These are phyloP conservation scores for Drechslera avenae DNA, from an alignment of 2,329 filamentous ascomycete genomes.

Conservation along the genomic window DNA sequence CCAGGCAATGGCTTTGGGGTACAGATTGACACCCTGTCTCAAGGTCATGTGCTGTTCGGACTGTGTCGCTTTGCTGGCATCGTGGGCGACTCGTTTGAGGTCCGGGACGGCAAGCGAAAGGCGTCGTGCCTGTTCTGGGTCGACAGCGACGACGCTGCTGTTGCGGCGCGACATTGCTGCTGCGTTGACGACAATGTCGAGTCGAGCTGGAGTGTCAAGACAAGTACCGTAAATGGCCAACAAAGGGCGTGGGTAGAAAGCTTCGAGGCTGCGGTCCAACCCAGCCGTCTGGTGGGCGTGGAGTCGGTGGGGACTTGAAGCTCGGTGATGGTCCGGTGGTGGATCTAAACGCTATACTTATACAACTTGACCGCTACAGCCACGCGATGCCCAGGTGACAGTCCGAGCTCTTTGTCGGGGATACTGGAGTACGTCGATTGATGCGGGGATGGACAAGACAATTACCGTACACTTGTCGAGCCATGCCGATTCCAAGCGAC, in stretches of 20 bases:
- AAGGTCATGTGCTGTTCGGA: constrained; percentile 60
- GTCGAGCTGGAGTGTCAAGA: background rate
- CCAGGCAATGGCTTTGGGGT: constrained; percentile 86
- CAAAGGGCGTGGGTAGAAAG: background rate
- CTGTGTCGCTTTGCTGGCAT: constrained; percentile 48
- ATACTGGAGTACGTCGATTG: constrained; percentile 28
- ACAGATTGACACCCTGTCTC: constrained; percentile 74
- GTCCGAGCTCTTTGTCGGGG: constrained; percentile 12
- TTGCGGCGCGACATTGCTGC: constrained; percentile 40
- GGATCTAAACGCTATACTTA: constrained; percentile 28
- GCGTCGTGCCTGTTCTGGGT: constrained; percentile 37
- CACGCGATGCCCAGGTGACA: constrained; percentile 16
- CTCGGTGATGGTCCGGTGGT: constrained; percentile 20
- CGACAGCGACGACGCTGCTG: constrained; percentile 40
- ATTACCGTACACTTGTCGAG: constrained; percentile 8
- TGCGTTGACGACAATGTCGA: constrained; percentile 6
- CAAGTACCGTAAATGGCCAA: background rate
- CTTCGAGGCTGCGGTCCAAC: constrained; percentile 9
- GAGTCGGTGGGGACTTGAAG: constrained; percentile 17
- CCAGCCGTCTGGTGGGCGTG: constrained; percentile 21
- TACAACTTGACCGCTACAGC: constrained; percentile 20
- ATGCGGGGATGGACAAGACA: constrained; percentile 32
- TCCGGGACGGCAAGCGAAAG: constrained; percentile 38
- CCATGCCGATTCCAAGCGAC: background rate
- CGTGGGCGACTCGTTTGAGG: constrained; percentile 32